Percentiles rank a stretch among this genome's conserved stretches.
Conservation (phyloP, 371 early-diverging fungal genomes). For the Vittaforma corneae region DNA sequence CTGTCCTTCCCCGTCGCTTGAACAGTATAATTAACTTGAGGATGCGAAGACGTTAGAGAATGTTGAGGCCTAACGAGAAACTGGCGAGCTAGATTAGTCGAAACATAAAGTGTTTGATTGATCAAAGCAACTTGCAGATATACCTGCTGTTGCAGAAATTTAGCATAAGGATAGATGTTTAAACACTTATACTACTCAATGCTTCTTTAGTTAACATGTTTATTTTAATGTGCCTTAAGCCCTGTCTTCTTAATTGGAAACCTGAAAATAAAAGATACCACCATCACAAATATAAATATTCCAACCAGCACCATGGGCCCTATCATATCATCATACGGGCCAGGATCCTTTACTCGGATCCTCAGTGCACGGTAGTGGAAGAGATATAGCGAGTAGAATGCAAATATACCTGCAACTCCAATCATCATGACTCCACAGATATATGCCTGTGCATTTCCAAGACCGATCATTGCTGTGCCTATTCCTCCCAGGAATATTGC, state of each 20-base stretch:
- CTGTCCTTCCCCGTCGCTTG: too few species aligned
- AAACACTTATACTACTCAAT: too few species aligned
- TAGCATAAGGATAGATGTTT: too few species aligned
- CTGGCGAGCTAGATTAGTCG: too few species aligned
- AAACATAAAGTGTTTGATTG: too few species aligned
- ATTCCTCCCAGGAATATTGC: constrained; percentile 61
- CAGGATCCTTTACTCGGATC: constrained; percentile 57
- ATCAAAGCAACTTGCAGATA: too few species aligned
- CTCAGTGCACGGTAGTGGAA: constrained; percentile 78
- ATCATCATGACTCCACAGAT: constrained; percentile 64
- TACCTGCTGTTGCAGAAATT: too few species aligned
- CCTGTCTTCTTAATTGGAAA: constrained; percentile 60
- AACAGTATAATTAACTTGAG: too few species aligned
- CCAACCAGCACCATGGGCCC: constrained; percentile 72
- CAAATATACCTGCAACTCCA: constrained; percentile 66
- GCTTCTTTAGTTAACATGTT: too few species aligned
- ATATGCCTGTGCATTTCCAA: constrained; percentile 52
- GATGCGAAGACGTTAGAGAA: too few species aligned
- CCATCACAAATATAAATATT: constrained; percentile 71
- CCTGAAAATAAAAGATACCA: constrained; percentile 74
- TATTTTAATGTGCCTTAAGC: too few species aligned
- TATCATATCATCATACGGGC: constrained; percentile 59
- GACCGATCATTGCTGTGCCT: constrained; percentile 59
- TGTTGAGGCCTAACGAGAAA: too few species aligned
- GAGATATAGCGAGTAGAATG: constrained; percentile 75